phyloP scores from a whole-genome alignment of 2,329 filamentous ascomycete genomes.

The Endocalyx cinctus region DNA sequence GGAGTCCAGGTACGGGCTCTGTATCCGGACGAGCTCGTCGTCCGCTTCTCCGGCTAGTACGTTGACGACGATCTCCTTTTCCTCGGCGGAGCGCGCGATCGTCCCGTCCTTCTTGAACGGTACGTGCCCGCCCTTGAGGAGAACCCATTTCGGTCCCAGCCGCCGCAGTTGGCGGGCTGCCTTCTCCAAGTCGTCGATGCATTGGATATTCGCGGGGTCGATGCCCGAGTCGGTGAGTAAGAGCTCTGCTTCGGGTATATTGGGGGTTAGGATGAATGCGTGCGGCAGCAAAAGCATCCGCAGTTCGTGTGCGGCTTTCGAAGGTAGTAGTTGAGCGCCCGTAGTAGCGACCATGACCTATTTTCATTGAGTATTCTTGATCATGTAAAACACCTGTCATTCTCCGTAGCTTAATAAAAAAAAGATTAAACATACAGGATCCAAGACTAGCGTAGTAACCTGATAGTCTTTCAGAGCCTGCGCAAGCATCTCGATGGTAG shows the following conservation, averaged over 20 bases:
- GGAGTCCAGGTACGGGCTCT: slow-evolving; percentile 66
- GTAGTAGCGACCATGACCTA: slow-evolving; percentile 91
- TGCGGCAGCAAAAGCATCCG: slow-evolving; percentile 56
- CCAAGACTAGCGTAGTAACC: slow-evolving; percentile 60
- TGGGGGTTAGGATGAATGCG: slow-evolving; percentile 69
- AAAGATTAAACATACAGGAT: slow-evolving; percentile 57
- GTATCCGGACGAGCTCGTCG: slow-evolving; percentile 58
- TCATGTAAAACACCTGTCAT: no score
- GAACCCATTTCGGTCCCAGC: slow-evolving; percentile 72
- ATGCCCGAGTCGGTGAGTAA: slow-evolving; percentile 53
- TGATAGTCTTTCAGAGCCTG: slow-evolving; percentile 55
- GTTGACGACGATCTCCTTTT: slow-evolving; percentile 68
- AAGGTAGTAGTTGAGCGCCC: slow-evolving; percentile 64
- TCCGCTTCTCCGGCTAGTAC: slow-evolving; percentile 61
- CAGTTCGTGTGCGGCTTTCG: slow-evolving; percentile 58
- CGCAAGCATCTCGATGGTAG: slow-evolving; percentile 65
- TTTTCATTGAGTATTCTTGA: slow-evolving; percentile 5
- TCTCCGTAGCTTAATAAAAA: no score
- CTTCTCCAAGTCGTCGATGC: slow-evolving; percentile 60
- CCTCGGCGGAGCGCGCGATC: slow-evolving; percentile 52
- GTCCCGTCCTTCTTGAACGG: slow-evolving; percentile 64
- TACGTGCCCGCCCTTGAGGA: slow-evolving; percentile 89
- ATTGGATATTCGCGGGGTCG: slow-evolving; percentile 38
- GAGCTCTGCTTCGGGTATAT: slow-evolving; percentile 68
- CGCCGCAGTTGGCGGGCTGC: slow-evolving; percentile 62